Percentiles rank a stretch among this genome's conserved stretches.
These are phyloP conservation scores for Zygoascus hellenicus DNA, from an alignment of 1,139 yeast species.

Conservation along the genomic window DNA sequence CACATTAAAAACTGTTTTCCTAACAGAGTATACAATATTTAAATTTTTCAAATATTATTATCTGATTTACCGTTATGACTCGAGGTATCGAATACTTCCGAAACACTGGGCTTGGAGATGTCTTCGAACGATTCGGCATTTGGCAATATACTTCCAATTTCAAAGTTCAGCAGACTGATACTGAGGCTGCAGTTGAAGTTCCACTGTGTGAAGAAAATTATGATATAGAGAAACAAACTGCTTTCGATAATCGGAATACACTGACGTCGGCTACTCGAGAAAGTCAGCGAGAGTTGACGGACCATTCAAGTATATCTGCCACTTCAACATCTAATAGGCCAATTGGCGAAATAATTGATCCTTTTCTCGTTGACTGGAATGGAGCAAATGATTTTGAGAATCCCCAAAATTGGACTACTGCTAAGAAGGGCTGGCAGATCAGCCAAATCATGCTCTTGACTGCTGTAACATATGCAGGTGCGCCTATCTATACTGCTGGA, in stretches of 20 bases:
- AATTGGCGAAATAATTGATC: constrained; percentile 14
- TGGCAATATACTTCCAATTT: constrained; percentile 15
- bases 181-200: background rate
- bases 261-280: constrained; percentile 1
- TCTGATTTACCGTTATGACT: background rate
- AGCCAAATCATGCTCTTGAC: constrained; percentile 44
- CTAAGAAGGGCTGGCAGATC: constrained; percentile 38
- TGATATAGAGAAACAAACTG: too few species aligned
- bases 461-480: constrained; percentile 51
- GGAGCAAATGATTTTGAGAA: constrained; percentile 51
- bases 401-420: constrained; percentile 51
- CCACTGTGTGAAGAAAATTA: too few species aligned
- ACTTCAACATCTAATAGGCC: too few species aligned
- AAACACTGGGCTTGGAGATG: constrained; percentile 17
- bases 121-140: constrained; percentile 17
- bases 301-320: background rate
- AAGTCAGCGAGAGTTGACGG: background rate
- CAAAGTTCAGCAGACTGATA: constrained; percentile 11
- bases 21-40: too few species aligned
- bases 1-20: too few species aligned
- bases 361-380: constrained; percentile 38
- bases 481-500: constrained; percentile 59
- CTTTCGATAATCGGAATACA: too few species aligned
- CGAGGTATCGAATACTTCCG: constrained; percentile 13
- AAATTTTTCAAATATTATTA: too few species aligned